Percentiles rank a stretch among this genome's conserved stretches.
These are phyloP conservation scores for Sequoia sempervirens DNA, from an alignment of 75 land plant species.

Conservation along the genomic window DNA sequence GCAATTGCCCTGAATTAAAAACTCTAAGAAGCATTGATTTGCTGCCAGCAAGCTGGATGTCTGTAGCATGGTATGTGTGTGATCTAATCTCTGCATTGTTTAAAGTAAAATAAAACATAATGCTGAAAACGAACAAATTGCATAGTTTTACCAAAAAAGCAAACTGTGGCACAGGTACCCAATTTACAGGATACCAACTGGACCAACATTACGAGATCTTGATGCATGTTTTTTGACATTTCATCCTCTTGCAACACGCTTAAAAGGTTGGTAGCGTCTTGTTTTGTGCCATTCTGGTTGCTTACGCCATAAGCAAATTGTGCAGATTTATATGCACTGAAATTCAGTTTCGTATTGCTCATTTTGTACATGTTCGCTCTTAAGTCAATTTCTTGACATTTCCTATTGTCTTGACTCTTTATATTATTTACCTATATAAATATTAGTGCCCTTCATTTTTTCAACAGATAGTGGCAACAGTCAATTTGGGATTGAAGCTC, in stretches of 20 bases:
- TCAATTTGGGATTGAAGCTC: constrained; percentile 3
- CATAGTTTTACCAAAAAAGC: neutral
- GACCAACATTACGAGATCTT: constrained; percentile 74
- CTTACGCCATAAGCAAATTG: neutral
- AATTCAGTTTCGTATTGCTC: neutral
- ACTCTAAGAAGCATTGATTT: constrained; percentile 59
- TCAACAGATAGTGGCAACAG: constrained; percentile 3
- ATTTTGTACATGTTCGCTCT: neutral
- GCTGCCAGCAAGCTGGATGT: constrained; percentile 64
- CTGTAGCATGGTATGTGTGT: constrained; percentile 64
- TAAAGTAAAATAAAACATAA: neutral
- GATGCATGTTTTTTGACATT: constrained; percentile 87
- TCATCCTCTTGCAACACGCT: constrained; percentile 67
- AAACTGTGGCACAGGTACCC: constrained; percentile 66
- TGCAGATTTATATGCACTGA: neutral
- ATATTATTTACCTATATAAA: neutral
- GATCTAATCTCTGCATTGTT: neutral
- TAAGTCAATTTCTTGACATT: neutral
- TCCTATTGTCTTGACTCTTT: neutral
- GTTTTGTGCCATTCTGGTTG: neutral
- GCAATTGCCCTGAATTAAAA: constrained; percentile 40
- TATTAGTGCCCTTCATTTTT: neutral
- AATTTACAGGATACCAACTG: constrained; percentile 89
- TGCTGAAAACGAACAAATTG: neutral
- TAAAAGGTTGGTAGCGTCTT: constrained; percentile 20